A percentile compares a stretch with the other conserved stretches of the same genome.
Evolutionary conservation across 805 yeast genomes (phyloP).

Genomic region (Priceomyces castillae): DNA sequence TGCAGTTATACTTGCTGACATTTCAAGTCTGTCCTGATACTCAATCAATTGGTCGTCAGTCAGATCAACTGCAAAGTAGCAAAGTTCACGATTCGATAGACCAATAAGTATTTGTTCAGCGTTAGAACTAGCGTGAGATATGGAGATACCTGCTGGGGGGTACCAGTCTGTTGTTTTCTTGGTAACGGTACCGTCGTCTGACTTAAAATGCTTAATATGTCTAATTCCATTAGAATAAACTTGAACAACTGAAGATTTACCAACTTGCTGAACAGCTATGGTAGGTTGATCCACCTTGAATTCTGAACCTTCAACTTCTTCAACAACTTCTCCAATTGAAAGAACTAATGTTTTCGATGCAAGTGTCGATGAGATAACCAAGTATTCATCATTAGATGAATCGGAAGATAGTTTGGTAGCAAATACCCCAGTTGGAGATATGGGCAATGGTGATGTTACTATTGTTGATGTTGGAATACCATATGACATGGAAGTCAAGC

Average conservation of each 20-base stretch:
- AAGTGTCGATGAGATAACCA: conserved; percentile 57
- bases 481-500: conserved; percentile 48
- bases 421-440: conserved; percentile 57
- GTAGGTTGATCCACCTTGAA: conserved; percentile 59
- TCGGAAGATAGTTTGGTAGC: conserved; percentile 49
- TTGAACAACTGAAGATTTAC: conserved; percentile 62
- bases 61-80: conserved; percentile 77
- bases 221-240: conserved; percentile 68
- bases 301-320: conserved; percentile 67
- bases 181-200: conserved; percentile 11
- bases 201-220: conserved; percentile 36
- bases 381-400: conserved; percentile 56
- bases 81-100: conserved; percentile 68
- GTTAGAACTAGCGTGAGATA: conserved; percentile 61
- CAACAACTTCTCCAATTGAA: conserved; percentile 76
- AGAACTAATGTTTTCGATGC: conserved; percentile 68
- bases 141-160: conserved; percentile 73
- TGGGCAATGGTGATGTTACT: conserved; percentile 75
- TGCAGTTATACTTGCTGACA: conserved; percentile 48
- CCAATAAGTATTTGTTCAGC: conserved; percentile 67
- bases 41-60: conserved; percentile 63
- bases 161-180: conserved; percentile 63
- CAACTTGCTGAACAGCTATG: conserved; percentile 66
- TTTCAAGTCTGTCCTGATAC: conserved; percentile 58
- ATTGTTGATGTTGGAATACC: conserved; percentile 62